Conservation (phyloP, 352 stramenopile species). For the Globisporangium abappressorium region DNA sequence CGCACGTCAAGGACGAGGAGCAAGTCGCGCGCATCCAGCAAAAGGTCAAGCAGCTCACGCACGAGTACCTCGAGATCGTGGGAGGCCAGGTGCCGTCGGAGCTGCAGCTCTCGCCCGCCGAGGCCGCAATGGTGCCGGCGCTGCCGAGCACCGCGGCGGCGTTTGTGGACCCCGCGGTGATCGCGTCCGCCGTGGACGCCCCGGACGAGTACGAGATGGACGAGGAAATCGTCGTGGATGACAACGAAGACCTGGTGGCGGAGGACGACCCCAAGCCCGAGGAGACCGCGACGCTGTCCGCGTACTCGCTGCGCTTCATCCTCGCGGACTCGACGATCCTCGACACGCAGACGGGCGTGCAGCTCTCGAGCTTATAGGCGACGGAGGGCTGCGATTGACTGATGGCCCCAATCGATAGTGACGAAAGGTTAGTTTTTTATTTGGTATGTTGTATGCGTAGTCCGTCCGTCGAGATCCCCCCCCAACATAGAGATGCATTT, state of each 20-base stretch:
- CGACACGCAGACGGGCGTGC: conserved; percentile 54
- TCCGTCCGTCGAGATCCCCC: not conserved
- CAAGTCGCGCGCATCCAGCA: conserved; percentile 70
- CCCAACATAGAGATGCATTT: conserved; percentile 6
- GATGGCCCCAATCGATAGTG: not conserved
- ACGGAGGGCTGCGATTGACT: not conserved
- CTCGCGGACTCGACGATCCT: conserved; percentile 73
- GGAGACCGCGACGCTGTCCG: conserved; percentile 39
- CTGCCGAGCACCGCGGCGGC: conserved; percentile 35
- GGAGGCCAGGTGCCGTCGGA: conserved; percentile 72
- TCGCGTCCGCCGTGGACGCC: conserved; percentile 44
- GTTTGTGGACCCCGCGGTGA: conserved; percentile 49
- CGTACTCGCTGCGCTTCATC: conserved; percentile 82
- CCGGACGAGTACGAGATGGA: conserved; percentile 46
- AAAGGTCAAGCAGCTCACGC: conserved; percentile 76
- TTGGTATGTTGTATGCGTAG: conserved; percentile 1
- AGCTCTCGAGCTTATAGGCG: conserved; percentile 19
- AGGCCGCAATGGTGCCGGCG: conserved; percentile 51
- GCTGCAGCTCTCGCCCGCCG: conserved; percentile 53
- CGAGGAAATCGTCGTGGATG: conserved; percentile 37
- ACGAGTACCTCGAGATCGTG: conserved; percentile 78
- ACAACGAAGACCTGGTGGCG: conserved; percentile 19
- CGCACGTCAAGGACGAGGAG: conserved; percentile 66
- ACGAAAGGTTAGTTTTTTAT: conserved; percentile 6
- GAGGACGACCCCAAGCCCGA: conserved; percentile 5